Evolutionary conservation across 768 basidiomycete species (phyloP).

Genomic region (Clavulina sp.): DNA sequence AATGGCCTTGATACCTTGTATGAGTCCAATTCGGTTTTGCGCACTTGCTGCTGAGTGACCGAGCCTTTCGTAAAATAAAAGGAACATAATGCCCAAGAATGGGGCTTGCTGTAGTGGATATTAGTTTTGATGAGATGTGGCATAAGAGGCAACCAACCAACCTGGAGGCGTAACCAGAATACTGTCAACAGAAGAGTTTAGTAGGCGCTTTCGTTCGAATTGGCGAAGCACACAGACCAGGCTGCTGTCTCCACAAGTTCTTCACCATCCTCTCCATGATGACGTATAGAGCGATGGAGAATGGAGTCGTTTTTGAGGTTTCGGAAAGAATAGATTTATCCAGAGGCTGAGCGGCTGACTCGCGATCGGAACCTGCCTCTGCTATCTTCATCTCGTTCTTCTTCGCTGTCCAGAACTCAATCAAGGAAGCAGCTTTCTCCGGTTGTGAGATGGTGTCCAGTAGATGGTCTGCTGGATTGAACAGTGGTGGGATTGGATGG

Average conservation of each 20-base stretch:
- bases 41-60: constrained; percentile 8
- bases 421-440: background rate
- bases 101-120: background rate
- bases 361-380: too few species aligned
- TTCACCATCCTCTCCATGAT: constrained; percentile 12
- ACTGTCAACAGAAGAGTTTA: constrained; percentile 1
- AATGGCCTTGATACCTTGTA: constrained; percentile 6
- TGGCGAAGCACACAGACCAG: constrained; percentile 5
- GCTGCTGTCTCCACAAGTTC: constrained; percentile 14
- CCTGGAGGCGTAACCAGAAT: constrained; percentile 12
- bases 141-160: background rate
- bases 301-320: constrained; percentile 1
- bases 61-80: constrained; percentile 14
- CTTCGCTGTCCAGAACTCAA: too few species aligned
- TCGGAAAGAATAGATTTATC: background rate
- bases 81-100: constrained; percentile 7
- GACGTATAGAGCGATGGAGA: constrained; percentile 10
- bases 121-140: background rate
- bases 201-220: too few species aligned
- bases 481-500: constrained; percentile 7
- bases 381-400: too few species aligned
- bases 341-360: background rate
- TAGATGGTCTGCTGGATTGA: constrained; percentile 15
- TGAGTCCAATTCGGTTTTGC: constrained; percentile 13
- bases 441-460: constrained; percentile 12